Evolutionary conservation across 148 eudicot genomes (phyloP).

Genomic region (Polygonum aviculare): DNA sequence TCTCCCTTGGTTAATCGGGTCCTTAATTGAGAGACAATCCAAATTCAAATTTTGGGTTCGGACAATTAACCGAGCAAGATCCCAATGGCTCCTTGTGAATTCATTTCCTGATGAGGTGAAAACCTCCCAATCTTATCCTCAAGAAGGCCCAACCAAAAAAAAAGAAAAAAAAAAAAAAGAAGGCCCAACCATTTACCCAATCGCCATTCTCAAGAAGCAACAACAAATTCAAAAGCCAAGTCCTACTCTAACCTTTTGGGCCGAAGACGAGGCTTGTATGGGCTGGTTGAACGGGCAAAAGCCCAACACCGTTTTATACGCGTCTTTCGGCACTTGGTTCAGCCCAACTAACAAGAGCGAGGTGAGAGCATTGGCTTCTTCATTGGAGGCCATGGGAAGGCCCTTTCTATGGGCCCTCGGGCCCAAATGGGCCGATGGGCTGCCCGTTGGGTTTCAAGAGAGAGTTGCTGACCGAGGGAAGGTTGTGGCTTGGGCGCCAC

Average conservation of each 20-base stretch:
- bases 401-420: constrained; percentile 82
- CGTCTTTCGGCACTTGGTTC: constrained; percentile 90
- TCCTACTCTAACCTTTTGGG: constrained; percentile 34
- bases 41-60: constrained; percentile 37
- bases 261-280: constrained; percentile 50
- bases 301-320: constrained; percentile 50
- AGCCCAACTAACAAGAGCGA: constrained; percentile 60
- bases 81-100: constrained; percentile 31
- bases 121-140: not conserved
- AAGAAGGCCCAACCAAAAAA: constrained; percentile 10
- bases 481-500: constrained; percentile 17
- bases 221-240: not conserved
- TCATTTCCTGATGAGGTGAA: constrained; percentile 31
- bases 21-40: constrained; percentile 17
- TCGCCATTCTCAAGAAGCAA: constrained; percentile 28
- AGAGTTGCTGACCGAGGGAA: constrained; percentile 18
- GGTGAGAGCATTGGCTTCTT: constrained; percentile 38
- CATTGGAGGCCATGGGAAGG: constrained; percentile 40
- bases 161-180: too few relatives aligned
- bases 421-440: constrained; percentile 47
- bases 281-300: constrained; percentile 53
- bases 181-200: constrained; percentile 23
- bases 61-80: constrained; percentile 25
- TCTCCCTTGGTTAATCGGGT: constrained; percentile 37
- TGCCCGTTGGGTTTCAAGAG: constrained; percentile 41